Conservation (phyloP, 495 filamentous ascomycete genomes). For the Penicillium bovifimosum region DNA sequence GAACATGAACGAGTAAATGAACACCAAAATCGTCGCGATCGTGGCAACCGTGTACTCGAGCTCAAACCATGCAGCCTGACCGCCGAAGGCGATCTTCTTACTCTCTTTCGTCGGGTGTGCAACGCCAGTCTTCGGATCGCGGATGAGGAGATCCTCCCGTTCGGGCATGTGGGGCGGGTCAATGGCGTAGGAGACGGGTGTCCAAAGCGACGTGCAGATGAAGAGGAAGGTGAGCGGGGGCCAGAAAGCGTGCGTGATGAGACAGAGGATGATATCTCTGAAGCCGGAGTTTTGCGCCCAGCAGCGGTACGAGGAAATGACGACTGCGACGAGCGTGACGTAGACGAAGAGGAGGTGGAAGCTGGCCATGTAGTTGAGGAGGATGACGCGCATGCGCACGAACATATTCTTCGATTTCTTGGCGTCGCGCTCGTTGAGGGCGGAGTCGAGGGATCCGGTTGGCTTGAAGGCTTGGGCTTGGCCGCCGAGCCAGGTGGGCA, state of each 20-base stretch:
- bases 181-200: constrained; percentile 40
- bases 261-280: constrained; percentile 29
- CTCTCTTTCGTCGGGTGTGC: constrained; percentile 36
- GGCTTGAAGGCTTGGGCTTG: constrained; percentile 35
- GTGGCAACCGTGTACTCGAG: constrained; percentile 37
- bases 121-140: constrained; percentile 42
- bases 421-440: constrained; percentile 30
- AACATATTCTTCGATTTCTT: constrained; percentile 27
- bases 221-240: constrained; percentile 39
- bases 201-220: constrained; percentile 34
- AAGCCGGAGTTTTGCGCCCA: constrained; percentile 23
- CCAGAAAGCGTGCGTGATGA: constrained; percentile 47
- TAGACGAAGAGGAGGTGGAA: constrained; percentile 38
- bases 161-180: constrained; percentile 39
- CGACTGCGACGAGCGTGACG: constrained; percentile 34
- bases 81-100: constrained; percentile 40
- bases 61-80: constrained; percentile 41
- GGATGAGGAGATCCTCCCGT: constrained; percentile 36
- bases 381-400: constrained; percentile 26
- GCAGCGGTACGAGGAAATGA: constrained; percentile 32
- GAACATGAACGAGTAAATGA: constrained; percentile 38
- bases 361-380: constrained; percentile 33
- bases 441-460: constrained; percentile 28
- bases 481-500: constrained; percentile 39
- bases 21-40: constrained; percentile 32